A percentile compares a stretch with the other conserved stretches of the same genome.
Evolutionary conservation across 352 stramenopile species (phyloP).

Genomic region (Pythium vanterpoolii): DNA sequence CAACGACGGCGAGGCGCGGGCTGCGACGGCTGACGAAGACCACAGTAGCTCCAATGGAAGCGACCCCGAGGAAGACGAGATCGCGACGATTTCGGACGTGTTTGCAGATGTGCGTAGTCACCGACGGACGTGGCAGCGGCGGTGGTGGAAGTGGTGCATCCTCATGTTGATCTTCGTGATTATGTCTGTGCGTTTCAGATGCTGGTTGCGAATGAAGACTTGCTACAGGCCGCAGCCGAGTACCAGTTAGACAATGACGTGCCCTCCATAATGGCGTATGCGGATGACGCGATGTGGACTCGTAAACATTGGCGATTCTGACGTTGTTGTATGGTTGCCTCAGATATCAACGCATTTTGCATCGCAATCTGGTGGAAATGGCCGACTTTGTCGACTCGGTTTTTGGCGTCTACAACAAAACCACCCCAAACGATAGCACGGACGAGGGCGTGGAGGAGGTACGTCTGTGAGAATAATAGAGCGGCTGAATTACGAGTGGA

Average conservation of each 20-base stretch:
- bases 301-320: background rate
- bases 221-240: conserved; percentile 54
- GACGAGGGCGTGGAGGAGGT: background rate
- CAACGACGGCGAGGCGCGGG: conserved; percentile 6
- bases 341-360: conserved; percentile 71
- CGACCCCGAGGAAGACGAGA: conserved; percentile 31
- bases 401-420: conserved; percentile 69
- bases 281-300: background rate
- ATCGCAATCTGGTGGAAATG: conserved; percentile 80
- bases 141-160: background rate
- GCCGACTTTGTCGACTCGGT: conserved; percentile 73
- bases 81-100: conserved; percentile 59
- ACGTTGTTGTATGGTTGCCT: background rate
- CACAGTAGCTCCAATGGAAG: conserved; percentile 11
- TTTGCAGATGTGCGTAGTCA: conserved; percentile 47
- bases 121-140: background rate
- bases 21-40: background rate
- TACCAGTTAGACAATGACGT: conserved; percentile 56
- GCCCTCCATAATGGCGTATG: conserved; percentile 47
- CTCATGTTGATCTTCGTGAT: background rate
- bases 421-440: background rate
- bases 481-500: too few species aligned
- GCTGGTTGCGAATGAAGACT: conserved; percentile 71
- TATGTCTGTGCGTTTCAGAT: conserved; percentile 36
- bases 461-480: background rate